Percentiles rank a stretch among this genome's conserved stretches.
These are phyloP conservation scores for Fusarium torulosum DNA, from an alignment of 2,329 filamentous ascomycete species.

Conservation along the genomic window DNA sequence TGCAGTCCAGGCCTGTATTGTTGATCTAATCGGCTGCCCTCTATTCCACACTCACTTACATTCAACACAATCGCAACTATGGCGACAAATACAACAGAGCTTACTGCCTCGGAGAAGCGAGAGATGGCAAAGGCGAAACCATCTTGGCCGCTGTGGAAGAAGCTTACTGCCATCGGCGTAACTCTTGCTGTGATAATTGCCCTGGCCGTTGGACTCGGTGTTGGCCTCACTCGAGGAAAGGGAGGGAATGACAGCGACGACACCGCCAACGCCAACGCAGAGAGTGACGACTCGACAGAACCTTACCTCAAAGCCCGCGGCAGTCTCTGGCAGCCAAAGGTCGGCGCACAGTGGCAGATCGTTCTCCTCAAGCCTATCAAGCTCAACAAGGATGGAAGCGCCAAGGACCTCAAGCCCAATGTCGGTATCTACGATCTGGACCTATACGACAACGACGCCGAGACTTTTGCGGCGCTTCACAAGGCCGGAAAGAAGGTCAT, in stretches of 20 bases:
- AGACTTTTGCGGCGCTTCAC: conserved; percentile 66
- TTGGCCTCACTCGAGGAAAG: conserved; percentile 62
- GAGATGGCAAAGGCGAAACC: conserved; percentile 17
- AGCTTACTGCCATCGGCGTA: conserved; percentile 46
- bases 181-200: conserved; percentile 53
- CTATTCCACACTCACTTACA: background rate
- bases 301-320: conserved; percentile 40
- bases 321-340: conserved; percentile 64
- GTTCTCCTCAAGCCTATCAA: conserved; percentile 62
- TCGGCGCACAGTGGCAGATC: conserved; percentile 71
- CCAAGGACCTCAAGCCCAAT: conserved; percentile 54
- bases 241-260: conserved; percentile 39
- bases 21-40: background rate
- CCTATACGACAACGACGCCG: conserved; percentile 65
- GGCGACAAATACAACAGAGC: conserved; percentile 18
- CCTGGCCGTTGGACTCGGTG: conserved; percentile 67
- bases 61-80: conserved; percentile 3
- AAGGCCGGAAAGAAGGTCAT: conserved; percentile 72
- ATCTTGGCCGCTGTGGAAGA: conserved; percentile 51
- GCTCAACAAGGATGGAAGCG: conserved; percentile 56
- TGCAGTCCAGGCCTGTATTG: background rate
- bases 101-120: conserved; percentile 18
- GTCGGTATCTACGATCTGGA: conserved; percentile 64
- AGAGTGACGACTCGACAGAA: conserved; percentile 39
- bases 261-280: conserved; percentile 15